Evolutionary conservation across 768 basidiomycete genomes (phyloP), one percentile per base, ranked within the genome.

Genomic region (Ramaria sp.): DNA sequence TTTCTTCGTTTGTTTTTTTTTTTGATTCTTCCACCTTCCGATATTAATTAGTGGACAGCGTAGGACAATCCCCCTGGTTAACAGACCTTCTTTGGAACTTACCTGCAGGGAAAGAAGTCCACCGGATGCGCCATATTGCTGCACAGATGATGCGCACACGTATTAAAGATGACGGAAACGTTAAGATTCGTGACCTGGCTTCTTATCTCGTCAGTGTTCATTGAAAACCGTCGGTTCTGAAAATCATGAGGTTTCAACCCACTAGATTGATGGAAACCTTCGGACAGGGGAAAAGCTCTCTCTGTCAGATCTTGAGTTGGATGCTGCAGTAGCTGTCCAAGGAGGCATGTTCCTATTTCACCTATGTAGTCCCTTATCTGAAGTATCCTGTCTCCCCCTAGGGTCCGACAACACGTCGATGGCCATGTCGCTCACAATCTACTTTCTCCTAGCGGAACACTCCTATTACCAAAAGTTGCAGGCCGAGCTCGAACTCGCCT

Each of bases 401-500:
- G 70, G 71, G 4, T 66, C 68, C 3, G 68, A 72, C 58, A 70
- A 62, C 27, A 67, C 65, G 1, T 60, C 68, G 0, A 61, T 56
- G n/a, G 60, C 62, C 9, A 42, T 69, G 10, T 55, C 62, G 20
- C 42, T 68, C 48, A 49, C 64, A 15, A 57, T 70, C 42, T 71
- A 59, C 59, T 65, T 61, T 54, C 52, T 71, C 17, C 60, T 73
- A 13, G 24, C 60, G 17, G 48, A 65, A 24, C 61, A 43, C 3
- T 19, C 24, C 6, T 30, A 51, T 6, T 59, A 51, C 27, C 68
- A 68, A 51, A 37, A 60, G 13, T 64, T 73, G 7, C 60, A 60
- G 17, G 49, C 39, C 4, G 70, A 70, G 57, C 63, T 72, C 17
- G 66, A 67, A 42, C 31, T 48, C 5, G 62, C 60, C 3, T 70